phyloP scores from a whole-genome alignment of 108 stramenopile species.

The Schizochytrium sp. region DNA sequence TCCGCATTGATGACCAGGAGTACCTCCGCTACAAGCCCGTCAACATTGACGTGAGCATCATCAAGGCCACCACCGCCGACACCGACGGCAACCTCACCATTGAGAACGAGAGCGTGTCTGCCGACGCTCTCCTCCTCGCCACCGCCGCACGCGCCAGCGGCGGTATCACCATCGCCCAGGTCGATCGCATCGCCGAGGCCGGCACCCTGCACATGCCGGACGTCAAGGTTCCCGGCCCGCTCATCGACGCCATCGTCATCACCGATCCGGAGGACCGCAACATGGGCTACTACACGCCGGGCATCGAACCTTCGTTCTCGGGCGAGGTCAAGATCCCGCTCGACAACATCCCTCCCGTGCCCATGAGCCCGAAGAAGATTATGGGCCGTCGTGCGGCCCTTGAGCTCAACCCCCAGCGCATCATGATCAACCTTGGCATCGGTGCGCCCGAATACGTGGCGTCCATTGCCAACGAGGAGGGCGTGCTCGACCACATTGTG shows the following conservation, averaged over 20 bases:
- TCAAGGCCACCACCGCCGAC: slow-evolving; percentile 70
- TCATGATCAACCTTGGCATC: slow-evolving; percentile 64
- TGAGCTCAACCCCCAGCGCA: slow-evolving; percentile 46
- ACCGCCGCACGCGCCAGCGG: slow-evolving; percentile 61
- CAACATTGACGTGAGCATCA: slow-evolving; percentile 65
- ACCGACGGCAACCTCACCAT: slow-evolving; percentile 58
- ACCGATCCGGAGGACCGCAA: slow-evolving; percentile 59
- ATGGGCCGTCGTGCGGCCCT: slow-evolving; percentile 64
- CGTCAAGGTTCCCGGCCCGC: slow-evolving; percentile 59
- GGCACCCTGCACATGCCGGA: slow-evolving; percentile 49
- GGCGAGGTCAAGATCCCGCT: slow-evolving; percentile 51
- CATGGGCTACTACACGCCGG: slow-evolving; percentile 53
- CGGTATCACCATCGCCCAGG: slow-evolving; percentile 68
- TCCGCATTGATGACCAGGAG: slow-evolving; percentile 16
- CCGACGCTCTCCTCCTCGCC: slow-evolving; percentile 58
- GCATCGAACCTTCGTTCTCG: slow-evolving; percentile 46
- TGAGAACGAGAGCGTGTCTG: slow-evolving; percentile 61
- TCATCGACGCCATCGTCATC: slow-evolving; percentile 67
- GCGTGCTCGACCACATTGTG: slow-evolving; percentile 50
- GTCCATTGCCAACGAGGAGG: slow-evolving; percentile 64
- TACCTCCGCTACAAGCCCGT: slow-evolving; percentile 68
- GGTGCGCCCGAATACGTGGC: slow-evolving; percentile 71
- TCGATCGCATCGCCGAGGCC: slow-evolving; percentile 54
- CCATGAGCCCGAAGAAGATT: slow-evolving; percentile 53
- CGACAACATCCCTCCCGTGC: slow-evolving; percentile 43